Base-by-base conservation (phyloP, 2,329 filamentous ascomycete genomes). In the Phaeoacremonium minimum region DNA sequence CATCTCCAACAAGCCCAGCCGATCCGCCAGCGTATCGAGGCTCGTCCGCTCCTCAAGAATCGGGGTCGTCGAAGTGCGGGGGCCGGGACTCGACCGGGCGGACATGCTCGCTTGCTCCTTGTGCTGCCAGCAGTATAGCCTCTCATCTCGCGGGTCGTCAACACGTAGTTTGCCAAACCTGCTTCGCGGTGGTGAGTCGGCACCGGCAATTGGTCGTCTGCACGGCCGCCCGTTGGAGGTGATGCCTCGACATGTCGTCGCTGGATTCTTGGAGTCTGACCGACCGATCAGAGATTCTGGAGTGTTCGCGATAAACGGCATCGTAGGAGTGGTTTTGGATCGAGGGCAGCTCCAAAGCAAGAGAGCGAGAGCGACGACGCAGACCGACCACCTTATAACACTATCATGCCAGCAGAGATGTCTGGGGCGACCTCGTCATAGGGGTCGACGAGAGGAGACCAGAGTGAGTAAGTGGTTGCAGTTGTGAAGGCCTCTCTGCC, bases 111-210 rank as follows among this genome's bases (percentile, higher is more conserved):
- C 87, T 60, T 98, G 93, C 39, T 93, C 87, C 56, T 87, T 90
- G 66, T 98, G 93, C 58, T 96, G 89, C 85, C 87, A 95, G 69
- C 91, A 97, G 64, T 89, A 96, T 33, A 83, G 75, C n/a, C 64
- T 69, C 42, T 79, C 73, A 32, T 77, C 71, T 38, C 67, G 63
- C 3, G 75, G 71, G 42, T 79, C 72, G 37, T 67, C 63, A 6
- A 66, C 61, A 50, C 64, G 56, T 12, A 61, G 51, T 15, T 50
- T 45, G 43, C 59, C 29, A 47, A 50, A 26, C 49, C 55, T 39
- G 52, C 56, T 40, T 44, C 47, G 54, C 50, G 53, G 56, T 35
- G 40, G 49, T 42, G 38, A 59, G 49, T 44, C 56, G 47, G 57
- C 66, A 8, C 75, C 62, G 15, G 75, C 68, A 22, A 95, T 66